Evolutionary conservation across 257 asterid species (phyloP), one percentile per base, ranked within the genome.

Genomic region (Penstemon newberryi): DNA sequence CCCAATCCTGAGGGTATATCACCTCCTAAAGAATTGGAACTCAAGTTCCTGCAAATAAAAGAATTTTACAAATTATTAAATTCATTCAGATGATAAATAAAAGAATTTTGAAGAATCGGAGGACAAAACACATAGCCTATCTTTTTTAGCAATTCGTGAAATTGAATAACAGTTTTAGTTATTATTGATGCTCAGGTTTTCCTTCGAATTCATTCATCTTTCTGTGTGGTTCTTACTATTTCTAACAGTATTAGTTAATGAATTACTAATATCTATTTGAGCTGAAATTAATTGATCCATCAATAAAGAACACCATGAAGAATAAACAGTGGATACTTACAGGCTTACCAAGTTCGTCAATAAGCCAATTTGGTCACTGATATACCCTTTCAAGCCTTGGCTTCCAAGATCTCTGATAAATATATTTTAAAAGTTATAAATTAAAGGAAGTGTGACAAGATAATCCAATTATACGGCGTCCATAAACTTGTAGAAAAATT

Each of bases 281-380:
- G 62, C 74, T 60, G 10, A 8, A 56, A 50, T 6, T 76, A 54
- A 42, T 70, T 40, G 44, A 69, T 58, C 36, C 51, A 64, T 52
- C 55, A 64, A 43, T 3, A 10, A 52, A 56, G 41, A 60, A 15
- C 18, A 15, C 18, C 18, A 15, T 15, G 53, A 70, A 49, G 70
- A 57, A 66, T 47, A 45, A 67, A 65, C 6, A 54, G 46, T 39
- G 59, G 89, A 89, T 81, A 89, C 98, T 81, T 85, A 92, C 98
- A 92, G 75, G 96, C 90, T 84, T 78, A 88, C 98, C 91, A 92
- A 92, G 66, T 89, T 89, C 75, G 96, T 71, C 84, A 92, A 80
- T 43, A 83, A 81, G 53, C 80, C 72, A 65, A 92, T 89, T 77
- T 89, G 82, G 63, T 89, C 91, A 45, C 91, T 87, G 69, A 92